phyloP scores from a whole-genome alignment of 2,329 filamentous ascomycete species.

The Teratosphaeria pseudoeucalypti region DNA sequence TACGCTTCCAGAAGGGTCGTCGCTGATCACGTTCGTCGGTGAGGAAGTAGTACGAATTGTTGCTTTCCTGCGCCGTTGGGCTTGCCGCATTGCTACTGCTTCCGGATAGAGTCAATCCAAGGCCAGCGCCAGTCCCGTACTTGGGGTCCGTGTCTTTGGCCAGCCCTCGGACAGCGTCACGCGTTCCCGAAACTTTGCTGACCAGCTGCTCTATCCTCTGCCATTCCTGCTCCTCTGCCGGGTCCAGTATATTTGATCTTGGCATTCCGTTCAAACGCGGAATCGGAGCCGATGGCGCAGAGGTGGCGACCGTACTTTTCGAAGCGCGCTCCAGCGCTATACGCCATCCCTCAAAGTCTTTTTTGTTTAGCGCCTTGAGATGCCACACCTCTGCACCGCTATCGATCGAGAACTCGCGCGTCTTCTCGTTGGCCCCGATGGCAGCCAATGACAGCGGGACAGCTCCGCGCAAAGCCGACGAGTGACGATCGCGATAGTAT shows the following conservation, averaged over 20 bases:
- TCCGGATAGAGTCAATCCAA: slow-evolving; percentile 18
- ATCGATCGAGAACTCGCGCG: slow-evolving; percentile 88
- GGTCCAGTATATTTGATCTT: slow-evolving; percentile 14
- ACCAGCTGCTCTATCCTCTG: slow-evolving; percentile 74
- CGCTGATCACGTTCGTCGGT: slow-evolving; percentile 1
- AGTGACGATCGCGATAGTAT: slow-evolving; percentile 92
- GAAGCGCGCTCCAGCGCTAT: slow-evolving; percentile 75
- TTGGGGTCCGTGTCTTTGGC: slow-evolving; percentile 74
- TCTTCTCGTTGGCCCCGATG: slow-evolving; percentile 77
- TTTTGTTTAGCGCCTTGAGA: slow-evolving; percentile 67
- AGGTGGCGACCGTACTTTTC: slow-evolving; percentile 8
- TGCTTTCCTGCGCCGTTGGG: slow-evolving; percentile 26
- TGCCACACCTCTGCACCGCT: slow-evolving; percentile 98
- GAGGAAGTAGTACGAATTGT: slow-evolving; percentile 24
- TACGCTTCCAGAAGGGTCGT: slow-evolving; percentile 78
- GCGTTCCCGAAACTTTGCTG: slow-evolving; percentile 72
- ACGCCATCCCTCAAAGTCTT: slow-evolving; percentile 83
- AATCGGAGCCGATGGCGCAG: slow-evolving; percentile 19
- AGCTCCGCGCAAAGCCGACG: slow-evolving; percentile 80
- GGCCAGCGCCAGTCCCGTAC: slow-evolving; percentile 33
- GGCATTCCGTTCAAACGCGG: slow-evolving; percentile 10
- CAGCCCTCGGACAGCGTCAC: slow-evolving; percentile 77
- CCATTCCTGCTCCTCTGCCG: slow-evolving; percentile 73
- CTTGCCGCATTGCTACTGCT: slow-evolving; percentile 26
- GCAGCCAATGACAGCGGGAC: slow-evolving; percentile 87